Conservation (phyloP, 2,329 filamentous ascomycete genomes). For the Calonectria montana region DNA sequence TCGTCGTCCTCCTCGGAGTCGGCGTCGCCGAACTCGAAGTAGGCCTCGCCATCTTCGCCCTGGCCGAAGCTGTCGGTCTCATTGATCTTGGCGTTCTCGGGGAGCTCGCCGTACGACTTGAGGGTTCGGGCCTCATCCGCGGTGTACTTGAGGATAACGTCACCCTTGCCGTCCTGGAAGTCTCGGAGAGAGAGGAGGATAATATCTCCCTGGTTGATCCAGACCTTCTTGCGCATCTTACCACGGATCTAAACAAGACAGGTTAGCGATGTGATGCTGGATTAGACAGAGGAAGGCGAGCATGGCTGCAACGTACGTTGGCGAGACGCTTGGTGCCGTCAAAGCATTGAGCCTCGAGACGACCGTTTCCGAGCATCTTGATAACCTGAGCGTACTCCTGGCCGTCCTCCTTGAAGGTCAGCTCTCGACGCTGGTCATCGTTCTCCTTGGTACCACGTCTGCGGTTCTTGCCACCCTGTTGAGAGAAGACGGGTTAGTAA, state of each 20-base stretch:
- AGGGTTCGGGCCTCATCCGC: conserved; percentile 95
- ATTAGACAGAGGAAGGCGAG: neutral
- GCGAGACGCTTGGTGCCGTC: conserved; percentile 72
- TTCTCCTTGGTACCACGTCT: conserved; percentile 99
- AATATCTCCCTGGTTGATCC: conserved; percentile 99
- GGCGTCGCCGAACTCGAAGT: conserved; percentile 99
- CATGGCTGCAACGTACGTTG: conserved; percentile 49
- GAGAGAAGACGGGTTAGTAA: conserved; percentile 4
- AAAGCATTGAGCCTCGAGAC: conserved; percentile 93
- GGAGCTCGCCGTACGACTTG: conserved; percentile 97
- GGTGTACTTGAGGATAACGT: conserved; percentile 96
- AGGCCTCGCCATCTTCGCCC: conserved; percentile 93
- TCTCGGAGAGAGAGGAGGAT: conserved; percentile 89
- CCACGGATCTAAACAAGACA: conserved; percentile 73
- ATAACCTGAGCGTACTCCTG: conserved; percentile 72
- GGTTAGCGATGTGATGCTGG: conserved; percentile 67
- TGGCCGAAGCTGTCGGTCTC: conserved; percentile 96
- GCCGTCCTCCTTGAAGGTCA: conserved; percentile 98
- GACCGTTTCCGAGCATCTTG: conserved; percentile 97
- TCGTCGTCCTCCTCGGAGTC: conserved; percentile 70
- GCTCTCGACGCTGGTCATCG: conserved; percentile 98
- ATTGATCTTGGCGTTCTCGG: conserved; percentile 99
- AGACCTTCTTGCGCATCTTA: conserved; percentile 99
- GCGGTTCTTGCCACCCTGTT: conserved; percentile 96
- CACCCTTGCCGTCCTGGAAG: conserved; percentile 95